Conservation (phyloP, 768 basidiomycete species). For the Pleurotus tuoliensis region DNA sequence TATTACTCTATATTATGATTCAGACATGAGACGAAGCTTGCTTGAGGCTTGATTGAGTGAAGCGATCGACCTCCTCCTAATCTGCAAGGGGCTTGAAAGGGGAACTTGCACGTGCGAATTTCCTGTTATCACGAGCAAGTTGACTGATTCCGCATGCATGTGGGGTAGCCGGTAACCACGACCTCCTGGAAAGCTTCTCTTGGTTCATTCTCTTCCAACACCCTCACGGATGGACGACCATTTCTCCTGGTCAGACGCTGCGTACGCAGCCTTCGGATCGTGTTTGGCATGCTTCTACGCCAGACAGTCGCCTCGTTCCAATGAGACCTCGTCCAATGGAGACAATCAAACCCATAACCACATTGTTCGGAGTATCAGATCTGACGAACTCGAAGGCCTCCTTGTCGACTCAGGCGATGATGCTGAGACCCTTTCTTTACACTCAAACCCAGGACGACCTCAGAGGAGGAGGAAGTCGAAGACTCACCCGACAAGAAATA, state of each 20-base stretch:
- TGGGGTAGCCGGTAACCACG: neutral
- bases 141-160: too few species aligned
- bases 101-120: too few species aligned
- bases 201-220: neutral
- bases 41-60: too few species aligned
- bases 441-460: constrained; percentile 51
- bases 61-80: too few species aligned
- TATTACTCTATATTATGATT: too few species aligned
- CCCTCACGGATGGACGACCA: constrained; percentile 22
- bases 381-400: constrained; percentile 35
- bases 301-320: constrained; percentile 13
- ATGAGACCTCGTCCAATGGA: constrained; percentile 16
- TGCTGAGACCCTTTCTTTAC: constrained; percentile 59
- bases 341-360: constrained; percentile 27
- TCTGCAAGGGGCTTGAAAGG: too few species aligned
- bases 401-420: constrained; percentile 45
- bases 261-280: constrained; percentile 53
- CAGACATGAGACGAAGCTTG: too few species aligned
- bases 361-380: constrained; percentile 29
- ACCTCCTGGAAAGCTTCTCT: neutral
- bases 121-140: too few species aligned
- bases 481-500: constrained; percentile 28
- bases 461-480: constrained; percentile 24
- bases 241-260: constrained; percentile 59
- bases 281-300: constrained; percentile 56